Evolutionary conservation across 257 asterid genomes (phyloP).

Genomic region (Solanum corneliomulleri): DNA sequence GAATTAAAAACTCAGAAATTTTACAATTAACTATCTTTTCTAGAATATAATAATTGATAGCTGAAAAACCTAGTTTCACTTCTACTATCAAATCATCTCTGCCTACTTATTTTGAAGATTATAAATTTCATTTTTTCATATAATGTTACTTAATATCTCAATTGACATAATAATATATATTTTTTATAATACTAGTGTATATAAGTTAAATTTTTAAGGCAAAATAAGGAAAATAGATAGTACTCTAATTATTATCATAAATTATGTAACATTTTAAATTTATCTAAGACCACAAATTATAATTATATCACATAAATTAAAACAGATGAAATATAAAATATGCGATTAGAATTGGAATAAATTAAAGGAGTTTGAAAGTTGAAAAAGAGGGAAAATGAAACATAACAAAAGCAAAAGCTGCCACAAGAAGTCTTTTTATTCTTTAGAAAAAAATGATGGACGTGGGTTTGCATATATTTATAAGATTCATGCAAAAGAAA

Average conservation of each 20-base stretch:
- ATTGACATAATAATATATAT: background rate
- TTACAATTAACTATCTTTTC: background rate
- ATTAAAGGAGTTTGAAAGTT: background rate
- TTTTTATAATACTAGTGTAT: background rate
- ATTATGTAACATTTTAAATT: no score
- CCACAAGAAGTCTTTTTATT: slow-evolving; percentile 42
- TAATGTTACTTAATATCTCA: background rate
- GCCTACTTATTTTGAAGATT: background rate
- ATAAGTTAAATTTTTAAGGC: background rate
- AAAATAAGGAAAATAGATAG: no score
- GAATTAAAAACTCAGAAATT: no score
- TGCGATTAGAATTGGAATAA: background rate
- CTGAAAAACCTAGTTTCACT: background rate
- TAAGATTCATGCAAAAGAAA: slow-evolving; percentile 58
- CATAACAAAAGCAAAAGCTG: slow-evolving; percentile 67
- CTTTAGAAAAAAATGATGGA: slow-evolving; percentile 30
- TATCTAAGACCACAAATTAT: background rate
- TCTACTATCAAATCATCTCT: background rate
- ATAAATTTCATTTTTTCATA: background rate
- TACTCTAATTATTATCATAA: no score
- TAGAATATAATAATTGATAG: background rate
- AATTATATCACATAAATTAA: background rate
- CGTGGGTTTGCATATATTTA: slow-evolving; percentile 27
- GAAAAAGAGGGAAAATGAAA: slow-evolving; percentile 1
- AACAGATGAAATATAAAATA: no score